Evolutionary conservation across 1,139 yeast genomes (phyloP).

Genomic region (Yamadazyma spencermartinsiae): DNA sequence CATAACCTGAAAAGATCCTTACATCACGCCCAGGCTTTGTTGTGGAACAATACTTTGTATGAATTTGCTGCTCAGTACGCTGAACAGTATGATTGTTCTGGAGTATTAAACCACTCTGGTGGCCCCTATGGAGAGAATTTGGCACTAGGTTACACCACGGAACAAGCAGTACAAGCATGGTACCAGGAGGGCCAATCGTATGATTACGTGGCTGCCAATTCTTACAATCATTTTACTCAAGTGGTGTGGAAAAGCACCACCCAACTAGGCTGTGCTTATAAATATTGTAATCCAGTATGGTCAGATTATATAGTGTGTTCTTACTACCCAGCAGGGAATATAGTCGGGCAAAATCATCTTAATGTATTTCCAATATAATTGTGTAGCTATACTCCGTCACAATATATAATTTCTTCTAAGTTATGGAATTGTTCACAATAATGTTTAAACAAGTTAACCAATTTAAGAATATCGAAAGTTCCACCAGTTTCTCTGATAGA

Average conservation of each 20-base stretch:
- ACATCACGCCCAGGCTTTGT: constrained; percentile 30
- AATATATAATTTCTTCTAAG: constrained; percentile 29
- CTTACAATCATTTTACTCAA: constrained; percentile 44
- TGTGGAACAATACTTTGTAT: constrained; percentile 32
- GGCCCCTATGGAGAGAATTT: constrained; percentile 41
- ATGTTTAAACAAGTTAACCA: constrained; percentile 60
- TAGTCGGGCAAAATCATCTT: constrained; percentile 32
- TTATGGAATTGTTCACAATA: constrained; percentile 50
- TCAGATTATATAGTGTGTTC: constrained; percentile 61
- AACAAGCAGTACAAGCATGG: constrained; percentile 38
- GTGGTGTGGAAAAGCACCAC: constrained; percentile 39
- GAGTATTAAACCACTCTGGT: constrained; percentile 34
- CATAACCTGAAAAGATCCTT: constrained; percentile 32
- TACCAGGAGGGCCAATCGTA: constrained; percentile 34
- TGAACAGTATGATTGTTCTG: constrained; percentile 32
- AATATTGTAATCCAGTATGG: constrained; percentile 45
- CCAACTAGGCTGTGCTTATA: constrained; percentile 40
- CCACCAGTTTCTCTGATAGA: constrained; percentile 95
- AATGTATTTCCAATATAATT: constrained; percentile 28
- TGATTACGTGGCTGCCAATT: constrained; percentile 24
- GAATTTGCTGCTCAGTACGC: constrained; percentile 34
- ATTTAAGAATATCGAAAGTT: constrained; percentile 63
- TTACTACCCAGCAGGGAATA: constrained; percentile 64
- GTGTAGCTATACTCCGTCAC: constrained; percentile 20
- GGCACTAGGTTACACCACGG: constrained; percentile 36